These are phyloP conservation scores for Aspergillus proliferans DNA, from an alignment of 2,329 filamentous ascomycete species.

Conservation along the genomic window DNA sequence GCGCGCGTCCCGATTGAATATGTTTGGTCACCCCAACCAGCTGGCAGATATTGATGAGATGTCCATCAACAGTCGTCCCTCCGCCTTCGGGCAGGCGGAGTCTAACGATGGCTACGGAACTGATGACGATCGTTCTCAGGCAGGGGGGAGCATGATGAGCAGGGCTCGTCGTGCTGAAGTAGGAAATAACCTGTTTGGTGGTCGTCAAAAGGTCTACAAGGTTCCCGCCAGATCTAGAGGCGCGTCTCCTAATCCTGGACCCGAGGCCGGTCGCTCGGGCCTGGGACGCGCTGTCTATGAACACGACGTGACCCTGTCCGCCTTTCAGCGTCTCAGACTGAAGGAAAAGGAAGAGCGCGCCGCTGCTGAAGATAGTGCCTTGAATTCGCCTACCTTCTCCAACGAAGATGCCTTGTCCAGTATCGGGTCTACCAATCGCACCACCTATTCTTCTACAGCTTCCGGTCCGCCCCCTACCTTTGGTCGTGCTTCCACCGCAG, in stretches of 20 bases:
- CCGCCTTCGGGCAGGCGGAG: conserved; percentile 54
- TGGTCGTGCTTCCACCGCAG: conserved; percentile 73
- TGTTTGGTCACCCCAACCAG: conserved; percentile 58
- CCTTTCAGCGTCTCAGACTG: conserved; percentile 69
- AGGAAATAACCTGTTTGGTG: conserved; percentile 89
- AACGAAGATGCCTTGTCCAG: conserved; percentile 46
- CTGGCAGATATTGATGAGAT: conserved; percentile 80
- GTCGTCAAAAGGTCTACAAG: conserved; percentile 91
- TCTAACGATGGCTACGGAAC: conserved; percentile 58
- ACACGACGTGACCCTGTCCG: conserved; percentile 74
- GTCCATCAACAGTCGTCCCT: conserved; percentile 59
- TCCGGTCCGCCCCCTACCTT: conserved; percentile 60
- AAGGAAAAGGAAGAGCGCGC: conserved; percentile 46
- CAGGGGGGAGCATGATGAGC: conserved; percentile 81
- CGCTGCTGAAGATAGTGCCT: conserved; percentile 34
- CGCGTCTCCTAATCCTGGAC: conserved; percentile 14
- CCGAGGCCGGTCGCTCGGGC: conserved; percentile 27
- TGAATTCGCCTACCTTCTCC: conserved; percentile 35
- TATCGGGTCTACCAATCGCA: conserved; percentile 67
- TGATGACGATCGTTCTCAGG: conserved; percentile 58
- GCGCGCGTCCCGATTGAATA: conserved; percentile 68
- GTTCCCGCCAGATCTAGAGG: conserved; percentile 53
- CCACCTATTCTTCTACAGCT: conserved; percentile 77
- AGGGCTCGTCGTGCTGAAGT: conserved; percentile 69
- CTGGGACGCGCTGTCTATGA: conserved; percentile 71